Evolutionary conservation across 306 rosid species (phyloP), one percentile per base, ranked within the genome.

Genomic region (Pueraria montana): DNA sequence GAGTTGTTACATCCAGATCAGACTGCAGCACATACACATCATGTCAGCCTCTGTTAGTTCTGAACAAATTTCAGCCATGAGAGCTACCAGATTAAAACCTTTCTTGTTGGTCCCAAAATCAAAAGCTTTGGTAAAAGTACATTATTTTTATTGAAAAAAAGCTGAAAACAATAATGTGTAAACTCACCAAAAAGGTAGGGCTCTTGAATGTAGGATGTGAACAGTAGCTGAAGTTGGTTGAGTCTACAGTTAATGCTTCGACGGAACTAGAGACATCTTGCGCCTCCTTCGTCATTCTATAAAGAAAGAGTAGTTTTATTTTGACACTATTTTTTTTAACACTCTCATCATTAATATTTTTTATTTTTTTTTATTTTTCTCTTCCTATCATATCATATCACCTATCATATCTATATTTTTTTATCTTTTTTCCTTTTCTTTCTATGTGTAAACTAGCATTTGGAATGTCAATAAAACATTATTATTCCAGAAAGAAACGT

Each of bases 61-160:
- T 45, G 42, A 2, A 82, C 24, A 74, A 53, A 40, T 82, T 74
- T 53, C 38, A 82, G 80, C 85, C 85, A 82, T 3, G 52, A 74
- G 26, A 24, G 18, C 61, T 45, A 82, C 80, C 80, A 38, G 40
- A 52, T 63, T 50, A 32, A n/a, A 26, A 59, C 11, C 62, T 49
- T 17, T 72, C 6, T 14, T 27, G n/a, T 17, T 71, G 84, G 84
- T 71, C 84, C 84, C 84, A 55, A 56, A 58, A 80, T 43, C 8
- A 13, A 36, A 36, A 74, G 5, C 32, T 34, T 14, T 20, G 50
- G 21, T 12, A 55, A 55, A 55, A 74, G 23, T 24, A 21, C 79
- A 13, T 58, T 58, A 8, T 40, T n/a, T 27, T 63, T 12, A 12
- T 38, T 12, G 13, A 38, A 73, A 74, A 62, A n/a, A 12, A 3